Evolutionary conservation across 768 basidiomycete species (phyloP).

Genomic region (Suillus occidentalis): DNA sequence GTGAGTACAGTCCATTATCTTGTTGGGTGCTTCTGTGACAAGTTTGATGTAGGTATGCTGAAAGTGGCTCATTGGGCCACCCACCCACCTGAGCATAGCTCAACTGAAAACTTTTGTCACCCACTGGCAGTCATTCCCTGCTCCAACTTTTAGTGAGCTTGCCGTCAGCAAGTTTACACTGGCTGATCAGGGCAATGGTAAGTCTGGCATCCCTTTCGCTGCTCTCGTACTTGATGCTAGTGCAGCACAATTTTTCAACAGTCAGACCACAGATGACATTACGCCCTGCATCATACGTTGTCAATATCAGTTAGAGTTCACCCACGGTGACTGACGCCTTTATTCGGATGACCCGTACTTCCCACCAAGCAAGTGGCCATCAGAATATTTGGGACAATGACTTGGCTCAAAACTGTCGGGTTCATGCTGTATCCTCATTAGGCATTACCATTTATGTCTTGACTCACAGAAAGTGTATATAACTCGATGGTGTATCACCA

Average conservation of each 20-base stretch:
- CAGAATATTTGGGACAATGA: too few relatives aligned
- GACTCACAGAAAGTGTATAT: too few relatives aligned
- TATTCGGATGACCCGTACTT: not conserved
- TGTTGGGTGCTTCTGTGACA: conserved; percentile 13
- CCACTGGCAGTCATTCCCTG: conserved; percentile 14
- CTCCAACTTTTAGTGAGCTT: conserved; percentile 18
- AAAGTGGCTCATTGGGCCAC: conserved; percentile 84
- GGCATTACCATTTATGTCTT: too few relatives aligned
- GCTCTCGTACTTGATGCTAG: not conserved
- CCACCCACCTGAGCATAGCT: conserved; percentile 14
- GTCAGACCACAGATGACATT: conserved; percentile 15
- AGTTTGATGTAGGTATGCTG: conserved; percentile 69
- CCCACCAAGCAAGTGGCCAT: too few relatives aligned
- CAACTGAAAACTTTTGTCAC: conserved; percentile 10
- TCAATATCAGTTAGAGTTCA: conserved; percentile 20
- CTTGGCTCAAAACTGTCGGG: too few relatives aligned
- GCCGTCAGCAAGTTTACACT: not conserved
- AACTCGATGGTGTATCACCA: too few relatives aligned
- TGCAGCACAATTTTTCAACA: conserved; percentile 10
- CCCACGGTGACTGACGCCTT: conserved; percentile 5
- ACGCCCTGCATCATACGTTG: conserved; percentile 23
- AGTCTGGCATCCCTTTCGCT: not conserved
- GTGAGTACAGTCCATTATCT: conserved; percentile 48
- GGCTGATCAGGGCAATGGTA: conserved; percentile 19
- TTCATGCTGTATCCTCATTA: too few relatives aligned